Percentiles rank a stretch among this genome's conserved stretches.
Evolutionary conservation across 139 green algal genomes (phyloP).

Genomic region (Spirogloea muscicola): DNA sequence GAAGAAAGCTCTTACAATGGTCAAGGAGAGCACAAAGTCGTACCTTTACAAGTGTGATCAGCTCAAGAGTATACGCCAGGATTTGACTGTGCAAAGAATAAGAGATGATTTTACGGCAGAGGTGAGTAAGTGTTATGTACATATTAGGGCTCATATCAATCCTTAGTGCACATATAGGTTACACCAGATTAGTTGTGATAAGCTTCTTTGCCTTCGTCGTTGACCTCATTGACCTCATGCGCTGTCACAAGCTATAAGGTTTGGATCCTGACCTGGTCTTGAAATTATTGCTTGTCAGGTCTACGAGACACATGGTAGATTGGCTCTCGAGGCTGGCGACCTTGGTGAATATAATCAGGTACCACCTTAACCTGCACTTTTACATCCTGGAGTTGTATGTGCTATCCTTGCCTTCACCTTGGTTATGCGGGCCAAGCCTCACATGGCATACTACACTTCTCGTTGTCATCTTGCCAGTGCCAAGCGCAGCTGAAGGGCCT

Average conservation of each 20-base stretch:
- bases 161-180: too few relatives aligned
- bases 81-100: constrained; percentile 73
- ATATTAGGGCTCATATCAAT: background rate
- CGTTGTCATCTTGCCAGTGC: too few relatives aligned
- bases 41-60: constrained; percentile 68
- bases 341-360: constrained; percentile 70
- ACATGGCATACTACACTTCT: too few relatives aligned
- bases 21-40: constrained; percentile 2
- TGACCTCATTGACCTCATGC: too few relatives aligned
- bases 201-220: too few relatives aligned
- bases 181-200: too few relatives aligned
- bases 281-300: constrained; percentile 48
- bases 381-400: too few relatives aligned
- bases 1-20: constrained; percentile 48
- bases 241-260: too few relatives aligned
- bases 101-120: constrained; percentile 41
- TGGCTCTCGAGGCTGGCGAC: constrained; percentile 70
- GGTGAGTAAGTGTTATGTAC: constrained; percentile 23
- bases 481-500: constrained; percentile 42
- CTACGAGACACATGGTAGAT: constrained; percentile 70
- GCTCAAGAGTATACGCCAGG: constrained; percentile 75
- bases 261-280: too few relatives aligned
- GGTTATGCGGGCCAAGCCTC: too few relatives aligned
- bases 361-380: background rate
- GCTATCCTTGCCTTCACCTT: constrained; percentile 1